Conservation (phyloP, 202 grass and related monocot genomes). For the Dendrocalamus latiflorus region DNA sequence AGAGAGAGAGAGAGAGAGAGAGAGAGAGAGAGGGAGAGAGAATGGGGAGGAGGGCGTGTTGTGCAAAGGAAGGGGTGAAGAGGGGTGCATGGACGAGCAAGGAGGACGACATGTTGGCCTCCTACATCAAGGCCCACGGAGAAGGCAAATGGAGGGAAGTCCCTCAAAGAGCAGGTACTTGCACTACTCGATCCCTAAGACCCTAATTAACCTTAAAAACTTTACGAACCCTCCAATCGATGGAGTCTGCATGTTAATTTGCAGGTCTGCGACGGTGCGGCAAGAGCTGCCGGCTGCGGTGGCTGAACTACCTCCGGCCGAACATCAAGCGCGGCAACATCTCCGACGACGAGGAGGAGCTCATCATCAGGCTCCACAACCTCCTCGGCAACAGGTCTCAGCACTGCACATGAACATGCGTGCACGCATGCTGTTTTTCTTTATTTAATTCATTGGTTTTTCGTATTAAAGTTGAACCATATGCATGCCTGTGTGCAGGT, state of each 20-base stretch:
- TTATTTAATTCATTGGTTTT: neutral
- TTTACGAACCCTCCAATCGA: neutral
- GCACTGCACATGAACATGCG: too few species aligned
- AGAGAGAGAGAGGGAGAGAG: neutral
- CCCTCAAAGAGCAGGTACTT: conserved; percentile 58
- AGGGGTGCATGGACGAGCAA: conserved; percentile 69
- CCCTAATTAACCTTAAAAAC: too few species aligned
- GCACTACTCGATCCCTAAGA: too few species aligned
- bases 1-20: too few species aligned
- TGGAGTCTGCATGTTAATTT: neutral
- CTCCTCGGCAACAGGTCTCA: conserved; percentile 78
- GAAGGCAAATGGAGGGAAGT: conserved; percentile 82
- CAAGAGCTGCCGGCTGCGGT: conserved; percentile 93
- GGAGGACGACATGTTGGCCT: conserved; percentile 54
- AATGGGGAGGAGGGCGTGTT: conserved; percentile 78
- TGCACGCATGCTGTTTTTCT: neutral
- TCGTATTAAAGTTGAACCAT: neutral
- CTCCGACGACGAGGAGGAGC: conserved; percentile 76
- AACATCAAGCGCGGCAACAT: conserved; percentile 95
- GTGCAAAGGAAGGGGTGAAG: conserved; percentile 69
- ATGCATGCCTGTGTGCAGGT: conserved; percentile 20
- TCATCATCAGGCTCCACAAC: conserved; percentile 76
- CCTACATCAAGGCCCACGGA: conserved; percentile 64
- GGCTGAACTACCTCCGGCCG: conserved; percentile 89
- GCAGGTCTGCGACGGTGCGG: conserved; percentile 70